Evolutionary conservation across 768 basidiomycete genomes (phyloP).

Genomic region (Udeniomyces megalosporus): DNA sequence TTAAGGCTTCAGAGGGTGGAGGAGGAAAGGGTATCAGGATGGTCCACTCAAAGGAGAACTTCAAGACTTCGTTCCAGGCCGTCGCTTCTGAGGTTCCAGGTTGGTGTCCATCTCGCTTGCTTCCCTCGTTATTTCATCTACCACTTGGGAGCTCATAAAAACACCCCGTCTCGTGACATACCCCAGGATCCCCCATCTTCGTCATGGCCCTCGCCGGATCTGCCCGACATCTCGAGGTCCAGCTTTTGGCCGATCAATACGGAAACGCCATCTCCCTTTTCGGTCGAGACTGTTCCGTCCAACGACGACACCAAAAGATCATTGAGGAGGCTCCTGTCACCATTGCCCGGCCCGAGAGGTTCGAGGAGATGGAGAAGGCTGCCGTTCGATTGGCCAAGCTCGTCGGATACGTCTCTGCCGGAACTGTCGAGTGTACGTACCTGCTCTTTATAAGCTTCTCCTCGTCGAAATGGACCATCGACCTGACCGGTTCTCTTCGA

Average conservation of each 20-base stretch:
- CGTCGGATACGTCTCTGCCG: conserved; percentile 96
- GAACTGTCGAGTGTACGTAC: conserved; percentile 79
- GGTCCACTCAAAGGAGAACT: conserved; percentile 68
- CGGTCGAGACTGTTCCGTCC: conserved; percentile 97
- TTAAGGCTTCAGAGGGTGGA: conserved; percentile 97
- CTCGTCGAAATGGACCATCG: neutral
- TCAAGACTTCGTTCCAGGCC: conserved; percentile 87
- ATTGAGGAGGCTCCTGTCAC: conserved; percentile 99
- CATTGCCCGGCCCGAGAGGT: conserved; percentile 77
- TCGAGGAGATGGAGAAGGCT: conserved; percentile 96
- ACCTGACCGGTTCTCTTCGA: neutral
- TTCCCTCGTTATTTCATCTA: neutral
- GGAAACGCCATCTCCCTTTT: conserved; percentile 98
- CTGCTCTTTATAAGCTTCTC: conserved; percentile 10
- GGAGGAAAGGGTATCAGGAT: conserved; percentile 98
- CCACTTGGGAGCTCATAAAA: too few relatives aligned
- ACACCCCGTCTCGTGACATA: neutral
- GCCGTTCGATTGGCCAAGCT: conserved; percentile 98
- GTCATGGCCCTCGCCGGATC: conserved; percentile 99
- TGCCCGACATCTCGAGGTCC: conserved; percentile 94
- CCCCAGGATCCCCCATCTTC: conserved; percentile 82
- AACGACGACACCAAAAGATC: conserved; percentile 98
- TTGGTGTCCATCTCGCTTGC: conserved; percentile 27
- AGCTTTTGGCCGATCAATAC: conserved; percentile 96
- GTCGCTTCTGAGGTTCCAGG: conserved; percentile 94